Conservation (phyloP, 768 basidiomycete species). For the Rhodosporidiobolus sp. region DNA sequence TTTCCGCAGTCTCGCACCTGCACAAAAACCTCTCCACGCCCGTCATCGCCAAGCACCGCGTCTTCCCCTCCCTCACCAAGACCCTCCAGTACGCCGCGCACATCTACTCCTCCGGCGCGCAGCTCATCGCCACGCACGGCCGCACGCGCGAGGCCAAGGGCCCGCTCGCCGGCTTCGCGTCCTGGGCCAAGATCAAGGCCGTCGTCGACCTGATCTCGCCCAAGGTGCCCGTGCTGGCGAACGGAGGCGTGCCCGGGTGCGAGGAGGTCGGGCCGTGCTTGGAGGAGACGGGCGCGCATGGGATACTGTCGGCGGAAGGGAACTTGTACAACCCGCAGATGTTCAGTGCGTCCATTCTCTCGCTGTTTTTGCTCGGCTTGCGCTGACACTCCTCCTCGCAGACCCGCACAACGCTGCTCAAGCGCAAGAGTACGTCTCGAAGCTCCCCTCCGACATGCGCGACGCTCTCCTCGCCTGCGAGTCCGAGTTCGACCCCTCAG, state of each 20-base stretch:
- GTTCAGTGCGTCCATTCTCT: slow-evolving; percentile 49
- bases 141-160: slow-evolving; percentile 88
- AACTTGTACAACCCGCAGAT: slow-evolving; percentile 88
- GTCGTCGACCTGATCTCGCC: slow-evolving; percentile 78
- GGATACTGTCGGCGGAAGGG: slow-evolving; percentile 88
- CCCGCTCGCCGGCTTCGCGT: slow-evolving; percentile 52
- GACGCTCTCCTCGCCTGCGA: slow-evolving; percentile 33
- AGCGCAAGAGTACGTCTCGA: slow-evolving; percentile 23
- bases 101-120: slow-evolving; percentile 91
- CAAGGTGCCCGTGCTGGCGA: slow-evolving; percentile 85
- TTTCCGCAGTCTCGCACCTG: slow-evolving; percentile 68
- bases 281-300: slow-evolving; percentile 79
- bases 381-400: neutral
- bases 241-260: slow-evolving; percentile 87
- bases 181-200: slow-evolving; percentile 68
- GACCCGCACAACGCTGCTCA: slow-evolving; percentile 28
- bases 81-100: slow-evolving; percentile 93
- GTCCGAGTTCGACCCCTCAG: slow-evolving; percentile 19
- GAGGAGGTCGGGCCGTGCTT: slow-evolving; percentile 79
- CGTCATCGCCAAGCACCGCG: slow-evolving; percentile 92
- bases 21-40: slow-evolving; percentile 82
- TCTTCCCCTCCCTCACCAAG: slow-evolving; percentile 77
- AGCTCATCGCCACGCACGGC: slow-evolving; percentile 91
- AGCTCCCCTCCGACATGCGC: slow-evolving; percentile 33
- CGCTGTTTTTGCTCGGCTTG: too few relatives aligned